phyloP scores from a whole-genome alignment of 2,329 filamentous ascomycete genomes.

The Alternaria angustiovoidea region DNA sequence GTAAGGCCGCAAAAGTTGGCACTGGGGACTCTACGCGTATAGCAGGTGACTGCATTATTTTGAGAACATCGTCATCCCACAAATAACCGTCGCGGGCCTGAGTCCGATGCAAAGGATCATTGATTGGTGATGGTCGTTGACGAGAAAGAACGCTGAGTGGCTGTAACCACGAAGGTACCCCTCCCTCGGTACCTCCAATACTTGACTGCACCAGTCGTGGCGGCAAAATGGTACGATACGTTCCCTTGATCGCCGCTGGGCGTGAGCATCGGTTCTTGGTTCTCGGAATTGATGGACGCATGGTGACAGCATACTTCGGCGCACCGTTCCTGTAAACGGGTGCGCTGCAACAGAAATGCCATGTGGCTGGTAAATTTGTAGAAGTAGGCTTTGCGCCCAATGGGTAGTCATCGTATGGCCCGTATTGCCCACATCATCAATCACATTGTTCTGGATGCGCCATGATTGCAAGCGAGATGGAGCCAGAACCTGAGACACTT shows the following conservation, averaged over 20 bases:
- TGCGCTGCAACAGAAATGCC: neutral
- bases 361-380: conserved; percentile 5
- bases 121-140: conserved; percentile 10
- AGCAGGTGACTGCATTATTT: conserved; percentile 19
- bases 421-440: conserved; percentile 6
- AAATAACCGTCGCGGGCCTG: conserved; percentile 19
- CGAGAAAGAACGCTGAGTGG: conserved; percentile 7
- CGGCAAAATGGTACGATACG: conserved; percentile 24
- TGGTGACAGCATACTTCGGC: conserved; percentile 19
- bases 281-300: conserved; percentile 16
- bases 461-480: conserved; percentile 17
- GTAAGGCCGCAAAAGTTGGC: conserved; percentile 11
- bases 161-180: conserved; percentile 25
- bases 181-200: conserved; percentile 26
- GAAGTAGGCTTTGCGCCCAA: neutral
- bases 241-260: conserved; percentile 9
- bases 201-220: conserved; percentile 23
- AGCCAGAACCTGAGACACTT: conserved; percentile 25
- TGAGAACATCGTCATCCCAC: conserved; percentile 11
- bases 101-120: conserved; percentile 15
- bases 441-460: neutral
- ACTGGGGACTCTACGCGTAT: conserved; percentile 5
- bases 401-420: neutral
- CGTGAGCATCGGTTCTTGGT: conserved; percentile 15
- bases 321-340: neutral